These are phyloP conservation scores for Blastobotrys raffinosifermentans DNA, from an alignment of 1,139 yeast genomes.

Conservation along the genomic window DNA sequence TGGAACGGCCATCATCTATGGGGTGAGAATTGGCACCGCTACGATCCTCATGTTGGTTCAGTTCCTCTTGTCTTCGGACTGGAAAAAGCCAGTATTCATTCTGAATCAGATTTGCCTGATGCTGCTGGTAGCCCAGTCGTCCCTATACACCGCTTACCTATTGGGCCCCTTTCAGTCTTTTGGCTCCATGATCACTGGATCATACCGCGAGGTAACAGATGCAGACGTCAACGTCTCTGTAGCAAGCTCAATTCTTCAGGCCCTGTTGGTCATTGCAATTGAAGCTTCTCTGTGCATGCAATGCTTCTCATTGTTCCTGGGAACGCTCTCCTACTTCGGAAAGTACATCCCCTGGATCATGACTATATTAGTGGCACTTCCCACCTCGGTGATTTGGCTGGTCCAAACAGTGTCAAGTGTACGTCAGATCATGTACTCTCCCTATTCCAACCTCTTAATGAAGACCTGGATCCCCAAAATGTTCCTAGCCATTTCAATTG, in stretches of 20 bases:
- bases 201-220: constrained; percentile 33
- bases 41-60: constrained; percentile 19
- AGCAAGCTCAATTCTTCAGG: constrained; percentile 55
- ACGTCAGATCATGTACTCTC: constrained; percentile 22
- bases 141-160: constrained; percentile 50
- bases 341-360: constrained; percentile 12
- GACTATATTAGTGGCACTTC: constrained; percentile 15
- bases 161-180: constrained; percentile 48
- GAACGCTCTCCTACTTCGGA: constrained; percentile 6
- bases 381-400: constrained; percentile 46
- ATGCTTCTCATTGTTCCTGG: constrained; percentile 56
- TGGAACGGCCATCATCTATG: constrained; percentile 30
- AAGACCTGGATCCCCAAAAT: constrained; percentile 38
- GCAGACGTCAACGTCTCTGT: constrained; percentile 42
- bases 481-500: constrained; percentile 62
- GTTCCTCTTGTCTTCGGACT: constrained; percentile 17
- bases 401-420: constrained; percentile 39
- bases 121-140: constrained; percentile 51
- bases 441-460: constrained; percentile 11
- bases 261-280: constrained; percentile 52
- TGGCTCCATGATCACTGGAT: constrained; percentile 48
- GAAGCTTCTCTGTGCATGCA: constrained; percentile 67
- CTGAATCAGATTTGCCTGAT: constrained; percentile 58
- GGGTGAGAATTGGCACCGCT: constrained; percentile 41
- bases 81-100: constrained; percentile 59